These are phyloP conservation scores for Boechera stricta DNA, from an alignment of 345 rosid genomes.

Conservation along the genomic window DNA sequence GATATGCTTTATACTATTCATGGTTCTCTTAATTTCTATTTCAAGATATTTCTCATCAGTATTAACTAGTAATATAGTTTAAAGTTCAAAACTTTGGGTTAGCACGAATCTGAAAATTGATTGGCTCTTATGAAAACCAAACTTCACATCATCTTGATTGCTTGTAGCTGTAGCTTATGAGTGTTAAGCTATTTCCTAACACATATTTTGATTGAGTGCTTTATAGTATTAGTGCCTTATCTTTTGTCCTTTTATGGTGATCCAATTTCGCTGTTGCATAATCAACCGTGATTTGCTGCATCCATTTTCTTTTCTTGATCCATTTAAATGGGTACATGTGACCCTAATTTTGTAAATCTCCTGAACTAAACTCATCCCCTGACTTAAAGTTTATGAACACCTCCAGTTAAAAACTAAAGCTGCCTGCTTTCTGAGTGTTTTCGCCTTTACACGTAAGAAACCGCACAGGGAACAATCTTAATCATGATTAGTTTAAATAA, in stretches of 20 bases:
- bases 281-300: conserved; percentile 46
- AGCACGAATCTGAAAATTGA: conserved; percentile 40
- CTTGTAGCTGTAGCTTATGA: conserved; percentile 35
- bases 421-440: conserved; percentile 41
- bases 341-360: conserved; percentile 29
- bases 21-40: conserved; percentile 24
- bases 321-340: conserved; percentile 43
- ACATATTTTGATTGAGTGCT: conserved; percentile 29
- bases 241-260: conserved; percentile 19
- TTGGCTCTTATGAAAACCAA: conserved; percentile 38
- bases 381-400: conserved; percentile 31
- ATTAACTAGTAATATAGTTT: conserved; percentile 15
- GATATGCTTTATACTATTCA: conserved; percentile 40
- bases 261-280: conserved; percentile 17
- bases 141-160: conserved; percentile 36
- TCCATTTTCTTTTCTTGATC: conserved; percentile 15
- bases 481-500: conserved; percentile 43
- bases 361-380: conserved; percentile 41
- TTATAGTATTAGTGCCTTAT: conserved; percentile 27
- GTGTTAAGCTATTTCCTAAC: conserved; percentile 21
- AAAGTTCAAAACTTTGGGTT: conserved; percentile 13
- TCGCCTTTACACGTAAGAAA: conserved; percentile 47
- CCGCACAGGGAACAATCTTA: conserved; percentile 42
- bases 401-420: conserved; percentile 46
- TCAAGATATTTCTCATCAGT: conserved; percentile 34